phyloP scores from a whole-genome alignment of 163 green algal species.

The Smithsoniella earleae region DNA sequence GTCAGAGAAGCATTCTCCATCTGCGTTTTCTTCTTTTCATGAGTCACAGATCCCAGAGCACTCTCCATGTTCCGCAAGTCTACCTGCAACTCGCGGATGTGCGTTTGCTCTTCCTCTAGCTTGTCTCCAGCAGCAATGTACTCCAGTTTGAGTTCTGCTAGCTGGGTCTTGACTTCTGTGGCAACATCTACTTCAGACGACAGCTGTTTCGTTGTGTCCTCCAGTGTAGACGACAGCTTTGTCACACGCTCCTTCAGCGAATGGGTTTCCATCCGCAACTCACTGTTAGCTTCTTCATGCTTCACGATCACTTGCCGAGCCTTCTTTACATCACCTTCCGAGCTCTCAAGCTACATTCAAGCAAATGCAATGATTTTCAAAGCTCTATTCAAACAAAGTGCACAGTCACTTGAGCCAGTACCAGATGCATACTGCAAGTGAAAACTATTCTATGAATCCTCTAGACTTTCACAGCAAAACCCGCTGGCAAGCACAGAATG shows the following conservation, averaged over 20 bases:
- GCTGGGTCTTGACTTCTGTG: conserved; percentile 20
- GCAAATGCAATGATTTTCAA: background rate
- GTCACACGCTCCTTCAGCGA: conserved; percentile 5
- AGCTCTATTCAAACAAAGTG: background rate
- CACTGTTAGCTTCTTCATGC: background rate
- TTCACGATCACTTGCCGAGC: background rate
- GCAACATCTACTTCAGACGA: conserved; percentile 18
- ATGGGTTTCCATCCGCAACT: background rate
- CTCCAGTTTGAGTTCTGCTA: conserved; percentile 27
- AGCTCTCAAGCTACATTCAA: background rate
- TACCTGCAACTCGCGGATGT: conserved; percentile 20
- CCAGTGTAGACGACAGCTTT: conserved; percentile 6
- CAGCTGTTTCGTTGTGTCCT: conserved; percentile 3
- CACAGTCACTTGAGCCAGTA: background rate
- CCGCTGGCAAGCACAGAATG: background rate
- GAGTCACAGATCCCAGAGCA: background rate
- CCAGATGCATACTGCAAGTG: background rate
- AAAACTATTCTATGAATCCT: background rate
- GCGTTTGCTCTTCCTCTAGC: conserved; percentile 26
- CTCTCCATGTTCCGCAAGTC: conserved; percentile 29
- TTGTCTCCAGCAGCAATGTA: conserved; percentile 30
- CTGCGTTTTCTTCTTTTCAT: conserved; percentile 19
- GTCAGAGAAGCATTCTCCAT: conserved; percentile 24
- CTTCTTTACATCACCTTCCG: conserved; percentile 14
- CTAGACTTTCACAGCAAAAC: background rate